Evolutionary conservation across 1,139 yeast species (phyloP), one percentile per base, ranked within the genome.

Genomic region (Saccharomyces hybrid): DNA sequence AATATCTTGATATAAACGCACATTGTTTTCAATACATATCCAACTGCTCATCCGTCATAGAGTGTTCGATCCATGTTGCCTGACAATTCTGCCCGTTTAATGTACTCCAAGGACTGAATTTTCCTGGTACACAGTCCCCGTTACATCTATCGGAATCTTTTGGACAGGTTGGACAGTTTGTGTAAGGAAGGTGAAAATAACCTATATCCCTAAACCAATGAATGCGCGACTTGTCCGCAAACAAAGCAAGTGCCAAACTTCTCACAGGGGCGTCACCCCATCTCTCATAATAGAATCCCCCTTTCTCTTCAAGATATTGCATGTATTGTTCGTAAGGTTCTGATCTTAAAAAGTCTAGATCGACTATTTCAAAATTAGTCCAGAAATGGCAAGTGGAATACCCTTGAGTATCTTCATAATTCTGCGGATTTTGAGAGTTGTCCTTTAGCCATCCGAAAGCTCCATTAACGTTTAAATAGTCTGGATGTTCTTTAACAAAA

Each of bases 261-360:
- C 93, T 98, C 4, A 93, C 95, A 0, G 99, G 98, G 0, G 98
- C 98, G 73, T 93, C 99, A 3, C 99, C 99, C 99, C 98, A 93
- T 60, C 99, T 75, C 70, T 86, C 95, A 67, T 89, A 88, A 69
- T 86, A 87, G 65, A 90, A 90, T 0, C 97, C 97, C 1, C 96
- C 96, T 0, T 83, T 71, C 50, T 74, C 59, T 66, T 88, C 95
- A 54, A 90, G 74, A 68, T 77, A 78, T 23, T 87, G 77, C 66
- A 90, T 90, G 68, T 74, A 90, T n/a, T 77, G 78, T 34, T 78
- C 70, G 69, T 90, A 90, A 20, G 77, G 81, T 52, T 85, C 79
- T 51, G 90, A 78, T 58, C 97, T 75, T 73, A 86, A 89, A 69
- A 90, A 88, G 63, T 88, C 80, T 59, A 91, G 75, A 67, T 83